Percentiles rank a stretch among this genome's conserved stretches.
phyloP scores from a whole-genome alignment of 2,329 filamentous ascomycete species.

The Aspergillus sp. region DNA sequence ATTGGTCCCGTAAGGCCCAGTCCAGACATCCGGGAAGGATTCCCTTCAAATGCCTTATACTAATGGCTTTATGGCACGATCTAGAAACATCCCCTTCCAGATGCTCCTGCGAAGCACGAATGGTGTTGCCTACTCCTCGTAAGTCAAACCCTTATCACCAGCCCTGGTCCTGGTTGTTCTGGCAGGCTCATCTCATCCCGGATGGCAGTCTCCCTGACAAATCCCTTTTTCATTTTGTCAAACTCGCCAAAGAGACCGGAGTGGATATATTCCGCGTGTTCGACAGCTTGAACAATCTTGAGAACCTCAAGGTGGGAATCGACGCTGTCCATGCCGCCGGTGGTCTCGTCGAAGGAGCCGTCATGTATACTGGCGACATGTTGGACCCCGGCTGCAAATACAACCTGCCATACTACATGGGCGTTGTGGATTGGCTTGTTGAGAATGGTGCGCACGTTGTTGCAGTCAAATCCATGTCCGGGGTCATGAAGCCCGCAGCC shows the following conservation, averaged over 20 bases:
- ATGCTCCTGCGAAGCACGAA: constrained; percentile 98
- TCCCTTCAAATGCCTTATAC: too few relatives aligned
- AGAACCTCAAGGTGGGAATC: constrained; percentile 94
- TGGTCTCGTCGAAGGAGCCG: constrained; percentile 83
- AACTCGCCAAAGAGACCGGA: constrained; percentile 96
- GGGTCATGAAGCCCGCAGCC: constrained; percentile 91
- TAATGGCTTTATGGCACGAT: too few relatives aligned
- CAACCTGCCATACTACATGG: constrained; percentile 89
- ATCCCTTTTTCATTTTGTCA: constrained; percentile 94
- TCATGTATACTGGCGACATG: constrained; percentile 71
- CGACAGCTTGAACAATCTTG: constrained; percentile 89
- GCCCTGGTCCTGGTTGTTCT: too few relatives aligned
- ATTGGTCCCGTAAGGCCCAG: constrained; percentile 55
- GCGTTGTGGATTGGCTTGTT: constrained; percentile 82
- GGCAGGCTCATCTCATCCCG: too few relatives aligned
- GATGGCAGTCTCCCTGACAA: constrained; percentile 67
- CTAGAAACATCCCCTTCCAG: constrained; percentile 88
- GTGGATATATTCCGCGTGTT: constrained; percentile 99
- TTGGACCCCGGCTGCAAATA: constrained; percentile 95
- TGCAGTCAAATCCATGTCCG: constrained; percentile 95
- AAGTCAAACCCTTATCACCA: too few relatives aligned
- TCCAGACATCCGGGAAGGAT: too few relatives aligned
- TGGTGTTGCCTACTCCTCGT: constrained; percentile 87
- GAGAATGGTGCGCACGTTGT: constrained; percentile 79
- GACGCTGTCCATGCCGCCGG: constrained; percentile 93